A percentile compares a stretch with the other conserved stretches of the same genome.
phyloP scores from a whole-genome alignment of 768 basidiomycete genomes.

The Hydnum rufescens region DNA sequence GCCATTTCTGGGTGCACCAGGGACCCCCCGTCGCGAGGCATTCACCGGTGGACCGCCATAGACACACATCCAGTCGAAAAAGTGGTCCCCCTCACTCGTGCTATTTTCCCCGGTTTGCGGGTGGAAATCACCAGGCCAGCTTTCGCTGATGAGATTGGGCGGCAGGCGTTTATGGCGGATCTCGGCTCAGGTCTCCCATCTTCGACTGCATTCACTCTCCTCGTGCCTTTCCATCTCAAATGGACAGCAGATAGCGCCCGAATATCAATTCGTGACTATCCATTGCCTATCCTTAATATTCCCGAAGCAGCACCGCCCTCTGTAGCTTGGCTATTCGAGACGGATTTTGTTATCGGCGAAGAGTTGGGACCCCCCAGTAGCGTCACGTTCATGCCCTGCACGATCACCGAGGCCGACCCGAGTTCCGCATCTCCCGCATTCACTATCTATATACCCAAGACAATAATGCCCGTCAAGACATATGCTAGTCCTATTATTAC shows the following conservation, averaged over 20 bases:
- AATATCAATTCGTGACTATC: constrained; percentile 66
- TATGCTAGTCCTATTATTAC: constrained; percentile 60
- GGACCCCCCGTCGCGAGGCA: too few relatives aligned
- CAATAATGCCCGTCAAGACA: constrained; percentile 88
- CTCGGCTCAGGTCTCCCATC: constrained; percentile 49
- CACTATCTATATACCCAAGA: constrained; percentile 56
- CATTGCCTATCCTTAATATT: constrained; percentile 63
- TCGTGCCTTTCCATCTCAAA: constrained; percentile 64
- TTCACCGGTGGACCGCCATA: constrained; percentile 16
- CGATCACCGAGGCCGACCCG: constrained; percentile 37
- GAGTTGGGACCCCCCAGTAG: constrained; percentile 54
- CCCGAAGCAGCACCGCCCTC: constrained; percentile 19
- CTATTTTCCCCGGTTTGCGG: constrained; percentile 36
- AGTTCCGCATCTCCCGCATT: constrained; percentile 33
- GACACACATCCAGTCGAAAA: constrained; percentile 15
- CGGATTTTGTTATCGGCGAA: constrained; percentile 71
- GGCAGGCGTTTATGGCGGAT: constrained; percentile 44
- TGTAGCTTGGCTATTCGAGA: constrained; percentile 42
- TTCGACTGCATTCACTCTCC: constrained; percentile 52
- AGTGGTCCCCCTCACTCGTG: constrained; percentile 51
- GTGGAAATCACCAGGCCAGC: constrained; percentile 39
- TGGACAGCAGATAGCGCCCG: constrained; percentile 42
- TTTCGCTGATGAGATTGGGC: constrained; percentile 28
- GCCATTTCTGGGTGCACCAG: too few relatives aligned
- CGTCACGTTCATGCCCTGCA: constrained; percentile 51